Base-by-base conservation (phyloP, 352 stramenopile genomes). In the Globisporangium alternatum region DNA sequence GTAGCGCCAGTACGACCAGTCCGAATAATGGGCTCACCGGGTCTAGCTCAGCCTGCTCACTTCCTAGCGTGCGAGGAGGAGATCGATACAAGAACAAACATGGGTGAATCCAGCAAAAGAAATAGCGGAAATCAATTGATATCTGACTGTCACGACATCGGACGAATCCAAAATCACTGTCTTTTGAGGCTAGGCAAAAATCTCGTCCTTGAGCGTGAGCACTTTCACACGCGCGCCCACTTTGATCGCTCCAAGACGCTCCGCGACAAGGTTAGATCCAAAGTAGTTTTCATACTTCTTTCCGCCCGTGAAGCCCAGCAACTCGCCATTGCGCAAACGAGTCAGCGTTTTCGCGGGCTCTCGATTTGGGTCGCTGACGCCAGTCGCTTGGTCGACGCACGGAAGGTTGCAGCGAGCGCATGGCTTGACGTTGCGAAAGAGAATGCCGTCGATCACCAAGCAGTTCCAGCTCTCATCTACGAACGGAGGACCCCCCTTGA, bases 321-420 rank as follows among this genome's bases (percentile, higher is more conserved):
- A 48, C n/a, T 69, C 63, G 33, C 85, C 85, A 37, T 94, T 92
- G 44, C 81, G 83, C 61, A 80, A 63, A 9, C 67, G 63, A 10
- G 74, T 71, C 33, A 92, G 76, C 0, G 80, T 82, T 52, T 75
- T 81, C 28, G 69, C 75, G 25, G 82, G 80, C 49, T 91, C 81
- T 44, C 66, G 75, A 2, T 77, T 64, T 0, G 72, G 66, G 54
- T 90, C 71, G 1, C 71, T 67, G 21, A 77, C 56, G n/a, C 85
- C 87, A 8, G 72, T 95, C 6, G 59, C 70, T 45, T 81, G 88
- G 59, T 95, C 71, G 30, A 96, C 84, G 39, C 77, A 89, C 8
- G 88, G 88, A 35, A 96, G 76, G 39, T 74, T 83, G 64, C 88
- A 96, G 10, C 88, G 85, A 5, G 77, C 60, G 49, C 86, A 95